Conservation (phyloP, 805 yeast species). For the Pichia membranifaciens region DNA sequence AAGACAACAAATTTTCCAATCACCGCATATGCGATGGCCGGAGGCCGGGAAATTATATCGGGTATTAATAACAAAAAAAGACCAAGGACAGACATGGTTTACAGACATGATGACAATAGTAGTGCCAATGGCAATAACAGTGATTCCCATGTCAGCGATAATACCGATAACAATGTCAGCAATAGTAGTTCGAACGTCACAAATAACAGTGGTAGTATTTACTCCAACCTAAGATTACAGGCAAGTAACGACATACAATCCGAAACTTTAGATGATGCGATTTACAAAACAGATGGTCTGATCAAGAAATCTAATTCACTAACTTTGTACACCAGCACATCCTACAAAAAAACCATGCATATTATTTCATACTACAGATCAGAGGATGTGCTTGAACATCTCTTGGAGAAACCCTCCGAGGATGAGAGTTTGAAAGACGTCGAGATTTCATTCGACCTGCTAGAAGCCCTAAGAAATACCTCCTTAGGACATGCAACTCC, state of each 20-base stretch:
- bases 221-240: no score
- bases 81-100: constrained; percentile 2
- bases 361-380: constrained; percentile 74
- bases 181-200: background rate
- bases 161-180: background rate
- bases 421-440: constrained; percentile 44
- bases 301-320: constrained; percentile 78
- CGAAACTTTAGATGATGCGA: constrained; percentile 26
- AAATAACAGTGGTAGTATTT: no score
- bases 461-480: constrained; percentile 52
- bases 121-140: background rate
- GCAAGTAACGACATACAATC: no score
- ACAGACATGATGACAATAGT: constrained; percentile 1
- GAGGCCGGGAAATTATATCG: constrained; percentile 10
- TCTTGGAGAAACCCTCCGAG: constrained; percentile 52
- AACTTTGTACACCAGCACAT: constrained; percentile 33
- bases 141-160: background rate
- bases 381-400: constrained; percentile 60
- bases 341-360: constrained; percentile 50
- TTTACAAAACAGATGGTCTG: constrained; percentile 65
- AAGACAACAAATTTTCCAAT: constrained; percentile 1
- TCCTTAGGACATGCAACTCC: constrained; percentile 44
- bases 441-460: constrained; percentile 40
- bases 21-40: constrained; percentile 16
- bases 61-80: background rate